Evolutionary conservation across 78 protist species (phyloP), one percentile per base, ranked within the genome.

Genomic region (Dictyostelium brefeldianum): DNA sequence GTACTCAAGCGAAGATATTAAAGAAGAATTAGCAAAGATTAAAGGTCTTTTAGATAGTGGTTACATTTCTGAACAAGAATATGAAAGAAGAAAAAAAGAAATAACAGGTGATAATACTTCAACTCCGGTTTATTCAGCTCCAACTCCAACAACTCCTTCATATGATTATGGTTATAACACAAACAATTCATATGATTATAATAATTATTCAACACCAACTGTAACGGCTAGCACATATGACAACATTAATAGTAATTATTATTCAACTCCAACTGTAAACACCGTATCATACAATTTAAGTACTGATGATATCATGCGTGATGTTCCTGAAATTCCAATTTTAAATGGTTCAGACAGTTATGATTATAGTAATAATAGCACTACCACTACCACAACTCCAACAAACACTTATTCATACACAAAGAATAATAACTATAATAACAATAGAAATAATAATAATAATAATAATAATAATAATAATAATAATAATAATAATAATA

Each of bases 11-110:
- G 81, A 75, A 41, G 75, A 51, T 36, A 62, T 46, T 22, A 59
- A 80, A 17, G 59, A 56, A 12, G 73, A 79, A 25, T 36, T 83
- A 17, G 41, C 29, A 22, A 67, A 83, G n/a, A 64, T 81, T 48
- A 14, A 54, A 78, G 31, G 27, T 20, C 83, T 83, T 70, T 83
- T 69, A 9, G 71, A 48, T 5, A 70, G n/a, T 83, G 20, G 36
- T 81, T 81, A 29, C 25, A 56, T 50, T 27, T 17, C 69, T 3
- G 81, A 73, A 22, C 18, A 83, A 9, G 91, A 83, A 54, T 53
- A 12, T 31, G 57, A 71, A 53, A 36, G 69, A 77, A 56, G 83
- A 74, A 74, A 59, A 64, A n/a, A 47, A 14, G 74, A 80, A 0
- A 36, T 80, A 22, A 4, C 29, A 3, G 51, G 51, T 47, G 57